These are phyloP conservation scores for Tricholoma matsutake DNA, from an alignment of 768 basidiomycete genomes.

Conservation along the genomic window DNA sequence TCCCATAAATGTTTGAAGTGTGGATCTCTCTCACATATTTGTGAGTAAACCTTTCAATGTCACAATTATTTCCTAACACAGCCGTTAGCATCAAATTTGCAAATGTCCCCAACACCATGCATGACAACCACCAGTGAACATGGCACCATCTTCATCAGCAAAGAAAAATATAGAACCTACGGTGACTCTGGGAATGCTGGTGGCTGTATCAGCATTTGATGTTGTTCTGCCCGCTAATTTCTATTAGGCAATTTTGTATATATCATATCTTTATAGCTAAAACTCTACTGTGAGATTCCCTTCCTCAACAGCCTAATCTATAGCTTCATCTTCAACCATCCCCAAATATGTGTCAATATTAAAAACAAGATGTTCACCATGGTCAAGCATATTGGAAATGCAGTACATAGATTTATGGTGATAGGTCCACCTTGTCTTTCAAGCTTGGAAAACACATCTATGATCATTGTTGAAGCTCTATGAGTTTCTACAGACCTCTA, in stretches of 20 bases:
- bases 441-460: too few relatives aligned
- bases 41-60: neutral
- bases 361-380: conserved; percentile 5
- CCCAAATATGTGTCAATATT: neutral
- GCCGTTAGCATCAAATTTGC: neutral
- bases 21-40: neutral
- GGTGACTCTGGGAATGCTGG: neutral
- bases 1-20: neutral
- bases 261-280: neutral
- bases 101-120: neutral
- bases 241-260: neutral
- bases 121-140: neutral
- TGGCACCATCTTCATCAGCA: neutral
- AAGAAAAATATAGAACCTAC: neutral
- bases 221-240: neutral
- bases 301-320: neutral
- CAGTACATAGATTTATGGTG: neutral
- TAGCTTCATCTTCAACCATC: neutral
- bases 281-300: neutral
- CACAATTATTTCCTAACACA: neutral
- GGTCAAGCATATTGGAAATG: conserved; percentile 15
- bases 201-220: neutral
- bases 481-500: too few relatives aligned
- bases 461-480: too few relatives aligned
- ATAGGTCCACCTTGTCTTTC: too few relatives aligned